Percentiles rank a stretch among this genome's conserved stretches.
phyloP scores from a whole-genome alignment of 192 early-diverging fungal species.

The Coemansia umbellata region DNA sequence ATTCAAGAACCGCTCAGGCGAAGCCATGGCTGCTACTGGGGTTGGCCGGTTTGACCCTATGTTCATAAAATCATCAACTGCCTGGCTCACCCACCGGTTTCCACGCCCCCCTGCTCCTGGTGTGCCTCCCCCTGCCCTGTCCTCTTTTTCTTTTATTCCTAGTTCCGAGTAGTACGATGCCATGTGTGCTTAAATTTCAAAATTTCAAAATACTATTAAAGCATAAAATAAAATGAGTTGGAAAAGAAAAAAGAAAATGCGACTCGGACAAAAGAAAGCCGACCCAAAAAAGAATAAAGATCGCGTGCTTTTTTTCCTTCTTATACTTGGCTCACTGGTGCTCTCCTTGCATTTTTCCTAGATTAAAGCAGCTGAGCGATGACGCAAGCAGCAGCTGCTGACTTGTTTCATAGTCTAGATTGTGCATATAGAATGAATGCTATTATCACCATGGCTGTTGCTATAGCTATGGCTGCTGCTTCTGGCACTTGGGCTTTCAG shows the following conservation, averaged over 20 bases:
- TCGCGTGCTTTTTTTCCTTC: background rate
- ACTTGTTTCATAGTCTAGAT: background rate
- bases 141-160: conserved; percentile 31
- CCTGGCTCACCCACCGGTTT: conserved; percentile 31
- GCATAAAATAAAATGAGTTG: background rate
- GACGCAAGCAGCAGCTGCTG: conserved; percentile 5
- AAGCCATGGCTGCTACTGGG: conserved; percentile 26
- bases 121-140: conserved; percentile 13
- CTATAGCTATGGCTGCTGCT: too few relatives aligned
- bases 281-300: too few relatives aligned
- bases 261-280: too few relatives aligned
- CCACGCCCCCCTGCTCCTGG: conserved; percentile 11
- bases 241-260: background rate
- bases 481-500: background rate
- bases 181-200: conserved; percentile 12
- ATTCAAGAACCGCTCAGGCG: conserved; percentile 37
- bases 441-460: too few relatives aligned
- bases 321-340: background rate
- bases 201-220: conserved; percentile 1
- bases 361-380: background rate
- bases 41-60: conserved; percentile 33
- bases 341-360: background rate
- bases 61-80: conserved; percentile 40
- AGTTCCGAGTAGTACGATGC: conserved; percentile 41
- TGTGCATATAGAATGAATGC: background rate